Evolutionary conservation across 768 basidiomycete genomes (phyloP), one percentile per base, ranked within the genome.

Genomic region (Pleurotus platypus): DNA sequence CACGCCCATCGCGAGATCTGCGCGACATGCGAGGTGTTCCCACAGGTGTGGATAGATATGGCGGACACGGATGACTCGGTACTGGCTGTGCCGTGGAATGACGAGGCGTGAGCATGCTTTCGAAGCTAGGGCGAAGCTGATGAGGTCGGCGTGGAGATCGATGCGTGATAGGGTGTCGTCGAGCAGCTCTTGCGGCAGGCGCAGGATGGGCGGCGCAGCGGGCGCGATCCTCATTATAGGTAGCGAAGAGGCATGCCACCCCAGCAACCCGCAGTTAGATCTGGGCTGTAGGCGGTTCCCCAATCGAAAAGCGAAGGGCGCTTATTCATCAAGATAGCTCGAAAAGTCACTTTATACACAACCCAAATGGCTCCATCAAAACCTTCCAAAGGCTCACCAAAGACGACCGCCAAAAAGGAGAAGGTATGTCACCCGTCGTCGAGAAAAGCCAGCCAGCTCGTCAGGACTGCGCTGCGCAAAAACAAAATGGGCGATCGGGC

Each of bases 341-440:
- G 24, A 26, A 26, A 26, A 26, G 24, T 26, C 24, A 26, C 24
- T 26, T 6, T 24, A 24, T 24, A 5, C 24, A 26, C 20, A 20
- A 20, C 24, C 1, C 3, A 35, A 35, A 78, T 78, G 76, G 70
- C 76, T 6, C 74, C 78, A 24, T 65, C 78, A 58, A 66, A 69
- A 59, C 65, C 77, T 57, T 66, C 70, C 39, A 75, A 78, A 61
- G 55, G 69, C 16, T 56, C 64, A 8, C 37, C 63, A 11, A 35
- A 57, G 57, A 64, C 40, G 24, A 63, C 64, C 43, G 57, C 62
- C 30, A 89, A 85, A 69, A 89, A 84, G 71, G 89, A 90, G 65
- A 93, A 93, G 64, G 62, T 92, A 8, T 88, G 87, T 60, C 92
- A 94, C 66, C 92, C 92, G 3, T 77, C 86, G 47, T 94, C 92